Percentiles rank a stretch among this genome's conserved stretches.
Evolutionary conservation across 2,329 filamentous ascomycete genomes (phyloP).

Genomic region (Trichoderma brevicompactum): DNA sequence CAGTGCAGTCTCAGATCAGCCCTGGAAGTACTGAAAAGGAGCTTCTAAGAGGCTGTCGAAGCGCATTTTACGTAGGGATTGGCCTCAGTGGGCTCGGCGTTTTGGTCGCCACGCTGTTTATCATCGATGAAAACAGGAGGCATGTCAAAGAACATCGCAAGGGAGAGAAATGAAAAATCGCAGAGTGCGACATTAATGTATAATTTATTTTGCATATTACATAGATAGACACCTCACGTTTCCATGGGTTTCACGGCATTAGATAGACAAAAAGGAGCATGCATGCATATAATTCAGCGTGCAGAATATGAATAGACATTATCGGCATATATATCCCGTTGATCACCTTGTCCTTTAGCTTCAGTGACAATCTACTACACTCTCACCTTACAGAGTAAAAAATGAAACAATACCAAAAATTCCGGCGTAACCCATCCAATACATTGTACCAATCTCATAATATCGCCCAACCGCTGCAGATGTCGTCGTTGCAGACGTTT

Average conservation of each 20-base stretch:
- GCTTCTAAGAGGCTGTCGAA: conserved; percentile 33
- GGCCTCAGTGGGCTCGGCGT: conserved; percentile 22
- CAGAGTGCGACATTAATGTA: not conserved
- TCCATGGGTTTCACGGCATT: not conserved
- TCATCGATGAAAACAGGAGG: conserved; percentile 11
- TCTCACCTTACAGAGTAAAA: not conserved
- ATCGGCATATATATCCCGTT: not conserved
- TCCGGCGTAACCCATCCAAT: not conserved
- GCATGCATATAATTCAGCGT: not conserved
- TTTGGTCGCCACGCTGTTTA: conserved; percentile 5
- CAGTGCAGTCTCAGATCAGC: conserved; percentile 44
- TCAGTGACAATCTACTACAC: not conserved
- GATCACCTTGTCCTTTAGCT: no score
- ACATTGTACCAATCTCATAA: not conserved
- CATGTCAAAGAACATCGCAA: conserved; percentile 1
- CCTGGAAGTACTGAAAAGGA: conserved; percentile 37
- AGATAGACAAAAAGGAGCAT: not conserved
- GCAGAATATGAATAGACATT: not conserved
- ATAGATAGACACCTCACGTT: not conserved
- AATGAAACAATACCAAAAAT: conserved; percentile 3
- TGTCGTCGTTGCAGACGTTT: conserved; percentile 14
- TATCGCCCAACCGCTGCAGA: conserved; percentile 10
- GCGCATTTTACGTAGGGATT: conserved; percentile 41
- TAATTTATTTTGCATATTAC: conserved; percentile 1
- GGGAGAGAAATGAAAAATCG: not conserved